phyloP scores from a whole-genome alignment of 768 basidiomycete species.

The Trametopsis cervina region DNA sequence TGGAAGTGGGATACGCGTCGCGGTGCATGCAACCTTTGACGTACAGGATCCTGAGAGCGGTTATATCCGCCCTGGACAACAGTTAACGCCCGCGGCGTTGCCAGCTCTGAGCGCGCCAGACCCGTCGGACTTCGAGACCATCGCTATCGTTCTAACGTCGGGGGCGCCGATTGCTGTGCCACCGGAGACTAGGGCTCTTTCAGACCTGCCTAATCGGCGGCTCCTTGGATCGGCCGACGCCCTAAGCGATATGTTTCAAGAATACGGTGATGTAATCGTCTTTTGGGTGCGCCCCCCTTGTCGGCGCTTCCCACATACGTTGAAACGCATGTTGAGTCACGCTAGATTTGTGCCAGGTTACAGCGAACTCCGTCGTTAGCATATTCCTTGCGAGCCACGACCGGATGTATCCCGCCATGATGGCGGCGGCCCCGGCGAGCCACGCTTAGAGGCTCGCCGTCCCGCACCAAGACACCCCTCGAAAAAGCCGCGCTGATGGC shows the following conservation, averaged over 20 bases:
- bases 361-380: background rate
- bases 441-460: background rate
- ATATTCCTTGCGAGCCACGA: background rate
- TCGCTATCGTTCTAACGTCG: no score
- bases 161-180: slow-evolving; percentile 1
- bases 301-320: slow-evolving; percentile 1
- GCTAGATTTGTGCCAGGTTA: background rate
- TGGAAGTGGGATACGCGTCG: no score
- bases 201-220: slow-evolving; percentile 7
- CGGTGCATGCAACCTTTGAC: no score
- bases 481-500: background rate
- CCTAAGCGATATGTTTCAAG: slow-evolving; percentile 13
- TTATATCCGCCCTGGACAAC: background rate
- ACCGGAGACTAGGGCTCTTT: slow-evolving; percentile 8
- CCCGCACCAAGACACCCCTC: slow-evolving; percentile 1
- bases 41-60: background rate
- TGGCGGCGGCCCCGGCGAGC: no score
- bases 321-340: slow-evolving; percentile 9
- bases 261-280: slow-evolving; percentile 11
- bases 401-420: background rate
- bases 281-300: background rate
- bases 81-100: no score
- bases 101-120: no score
- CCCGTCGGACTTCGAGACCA: no score
- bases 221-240: slow-evolving; percentile 5